Evolutionary conservation across 176 grass and related monocot species (phyloP), one percentile per base, ranked within the genome.

Genomic region (Cenchrus purpureus): DNA sequence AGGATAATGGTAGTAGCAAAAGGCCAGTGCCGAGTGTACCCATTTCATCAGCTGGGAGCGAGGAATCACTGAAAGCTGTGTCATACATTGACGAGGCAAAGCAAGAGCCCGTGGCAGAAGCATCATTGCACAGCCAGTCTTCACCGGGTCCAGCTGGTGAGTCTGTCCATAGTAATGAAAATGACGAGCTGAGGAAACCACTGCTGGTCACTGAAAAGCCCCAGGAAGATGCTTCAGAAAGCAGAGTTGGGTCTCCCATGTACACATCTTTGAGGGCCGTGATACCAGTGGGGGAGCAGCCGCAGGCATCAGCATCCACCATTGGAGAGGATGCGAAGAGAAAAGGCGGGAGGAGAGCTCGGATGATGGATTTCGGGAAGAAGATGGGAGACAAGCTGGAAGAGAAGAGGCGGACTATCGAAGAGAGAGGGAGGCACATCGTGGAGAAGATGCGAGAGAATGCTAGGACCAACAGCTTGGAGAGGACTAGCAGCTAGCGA

Each of bases 381-480:
- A 88, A 79, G 86, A 67, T 98, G 87, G 96, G 91, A 17, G 96
- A 90, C 82, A 98, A 98, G 73, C 85, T 98, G 63, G 96, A 95
- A 82, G 96, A 98, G 80, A 95, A 98, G 79, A 91, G 91, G 70
- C 82, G 89, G 19, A 90, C 91, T 3, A 86, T 95, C 7, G 97
- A 98, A 85, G 97, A 98, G 79, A 98, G 88, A 56, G 65, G 93
- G 50, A 49, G 89, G 54, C 81, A 90, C 83, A 93, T 98, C 52
- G 91, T 98, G 37, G 96, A 95, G 49, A 98, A 95, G 87, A 93
- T 98, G 86, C 86, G 89, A 12, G 96, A 98, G 61, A 98, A 95
- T 74, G 87, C 88, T 6, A 94, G 88, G 81, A 87, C 87, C 1
- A 87, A 87, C 70, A 86, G 79, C 83, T 42, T 86, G 78, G 87